Base-by-base conservation (phyloP, 1,139 yeast genomes). In the Blastobotrys proliferans region DNA sequence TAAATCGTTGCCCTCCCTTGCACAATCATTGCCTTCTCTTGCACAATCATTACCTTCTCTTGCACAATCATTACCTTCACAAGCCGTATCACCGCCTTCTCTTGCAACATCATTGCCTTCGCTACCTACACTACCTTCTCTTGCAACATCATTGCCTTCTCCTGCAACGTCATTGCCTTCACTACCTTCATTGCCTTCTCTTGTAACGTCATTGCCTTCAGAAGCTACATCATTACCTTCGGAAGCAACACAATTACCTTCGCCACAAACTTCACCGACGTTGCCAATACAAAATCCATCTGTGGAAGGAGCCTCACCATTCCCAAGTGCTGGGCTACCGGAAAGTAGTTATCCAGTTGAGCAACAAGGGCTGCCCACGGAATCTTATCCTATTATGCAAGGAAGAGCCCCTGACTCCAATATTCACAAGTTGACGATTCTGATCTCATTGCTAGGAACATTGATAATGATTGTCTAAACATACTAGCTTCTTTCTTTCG, bases 391-490 rank as follows among this genome's bases (percentile, higher is more conserved):
- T 8, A 6, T 34, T 8, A n/a, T 18, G 20, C 43, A 43, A 22
- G 45, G 35, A n/a, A 35, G 35, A 6, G 36, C 35, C 11, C 32
- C 31, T 17, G 29, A 19, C 11, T 22, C 11, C 26, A 11, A 22
- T 11, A 22, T 8, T 22, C 11, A 22, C 11, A 22, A 22, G 10
- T 22, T 22, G 26, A 8, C 11, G 10, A 22, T 22, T 22, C 8
- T 22, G 26, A 22, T 22, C 26, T 22, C 13, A 11, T 22, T 22
- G 9, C 11, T 22, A 8, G 6, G 26, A 22, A 11, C 26, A 22
- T 8, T 8, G 11, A 22, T 8, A 22, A 22, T 22, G 9, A 8
- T 8, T n/a, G n/a, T n/a, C n/a, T n/a, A n/a, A n/a, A n/a, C n/a
- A n/a, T n/a, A n/a, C 11, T 27, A 8, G 11, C 11, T 22, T 22